Evolutionary conservation across 2,329 filamentous ascomycete species (phyloP), one percentile per base, ranked within the genome.

Genomic region (Fusarium caatingaense): DNA sequence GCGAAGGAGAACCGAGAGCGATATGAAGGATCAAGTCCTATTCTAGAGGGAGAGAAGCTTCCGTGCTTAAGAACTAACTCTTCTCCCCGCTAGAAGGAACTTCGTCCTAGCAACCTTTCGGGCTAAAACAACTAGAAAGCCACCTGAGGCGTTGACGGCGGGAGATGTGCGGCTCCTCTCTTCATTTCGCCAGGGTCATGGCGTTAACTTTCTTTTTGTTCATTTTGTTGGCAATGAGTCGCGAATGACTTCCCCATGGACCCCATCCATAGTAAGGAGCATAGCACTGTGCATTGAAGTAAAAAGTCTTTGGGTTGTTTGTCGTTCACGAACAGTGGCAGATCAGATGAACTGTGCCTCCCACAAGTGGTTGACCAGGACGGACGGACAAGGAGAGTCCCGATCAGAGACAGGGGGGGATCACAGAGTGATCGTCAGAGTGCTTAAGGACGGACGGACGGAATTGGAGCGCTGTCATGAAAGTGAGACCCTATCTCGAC

Each of bases 371-470:
- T 54, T 63, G 56, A 59, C 30, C 20, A 51, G 48, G 55, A 34
- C 25, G 34, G 51, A 27, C 28, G 40, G 60, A 49, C 46, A 47
- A 60, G 46, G 59, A 60, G 56, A 56, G 64, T 27, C 25, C 55
- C 55, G 67, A 69, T 73, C 53, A 66, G 49, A 69, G 64, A 63
- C 72, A 73, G 60, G 72, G 61, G 61, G 69, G 20, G 51, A 51
- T 18, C 40, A 23, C 21, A 58, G 67, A 73, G 55, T 71, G 68
- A 63, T 64, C 45, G 28, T 47, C 56, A 41, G 41, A 61, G 45
- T 51, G 53, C 42, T 48, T 41, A 34, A 60, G 37, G 42, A 51
- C 64, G 64, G 66, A 37, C 58, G 37, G 45, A 51, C 64, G 66
- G 66, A 74, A 72, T 48, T 63, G 44, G 51, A 60, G 62, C 46